phyloP scores from a whole-genome alignment of 352 stramenopile species.

The Phytophthora pini region DNA sequence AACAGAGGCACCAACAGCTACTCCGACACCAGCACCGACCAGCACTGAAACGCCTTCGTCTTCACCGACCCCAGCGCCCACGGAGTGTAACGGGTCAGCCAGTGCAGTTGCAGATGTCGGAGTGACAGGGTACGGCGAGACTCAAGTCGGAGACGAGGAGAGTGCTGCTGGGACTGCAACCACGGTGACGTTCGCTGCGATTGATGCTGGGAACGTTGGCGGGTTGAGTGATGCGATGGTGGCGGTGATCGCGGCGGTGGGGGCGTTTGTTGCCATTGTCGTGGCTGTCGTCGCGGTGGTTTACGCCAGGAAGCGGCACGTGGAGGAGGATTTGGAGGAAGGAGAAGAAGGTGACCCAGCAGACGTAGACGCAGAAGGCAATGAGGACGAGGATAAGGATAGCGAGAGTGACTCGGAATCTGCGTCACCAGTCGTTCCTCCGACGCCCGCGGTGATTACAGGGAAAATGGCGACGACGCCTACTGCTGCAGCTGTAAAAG shows the following conservation, averaged over 20 bases:
- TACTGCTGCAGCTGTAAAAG: slow-evolving; percentile 10
- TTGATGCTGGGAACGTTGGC: slow-evolving; percentile 2
- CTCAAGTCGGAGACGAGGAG: slow-evolving; percentile 20
- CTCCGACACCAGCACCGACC: neutral
- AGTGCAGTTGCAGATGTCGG: slow-evolving; percentile 4
- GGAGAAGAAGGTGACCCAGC: slow-evolving; percentile 3
- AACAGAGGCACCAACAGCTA: slow-evolving; percentile 7
- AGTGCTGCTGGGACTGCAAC: slow-evolving; percentile 6
- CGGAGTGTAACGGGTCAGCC: slow-evolving; percentile 14
- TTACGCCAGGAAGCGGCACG: slow-evolving; percentile 28
- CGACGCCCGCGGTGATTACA: slow-evolving; percentile 25
- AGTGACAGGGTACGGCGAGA: slow-evolving; percentile 3
- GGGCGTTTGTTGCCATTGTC: slow-evolving; percentile 29
- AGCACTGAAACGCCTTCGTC: neutral
- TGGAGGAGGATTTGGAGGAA: slow-evolving; percentile 12
- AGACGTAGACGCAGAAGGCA: slow-evolving; percentile 12
- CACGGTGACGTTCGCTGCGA: slow-evolving; percentile 20
- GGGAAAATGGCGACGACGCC: slow-evolving; percentile 25
- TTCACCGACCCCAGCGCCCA: neutral
- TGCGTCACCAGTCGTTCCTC: slow-evolving; percentile 5
- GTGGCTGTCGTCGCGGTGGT: slow-evolving; percentile 22
- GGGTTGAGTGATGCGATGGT: slow-evolving; percentile 18
- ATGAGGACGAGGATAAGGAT: slow-evolving; percentile 9
- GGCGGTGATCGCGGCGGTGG: slow-evolving; percentile 22
- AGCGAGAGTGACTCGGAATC: slow-evolving; percentile 4